Evolutionary conservation across 805 yeast species (phyloP).

Genomic region (Wickerhamomyces pijperi): DNA sequence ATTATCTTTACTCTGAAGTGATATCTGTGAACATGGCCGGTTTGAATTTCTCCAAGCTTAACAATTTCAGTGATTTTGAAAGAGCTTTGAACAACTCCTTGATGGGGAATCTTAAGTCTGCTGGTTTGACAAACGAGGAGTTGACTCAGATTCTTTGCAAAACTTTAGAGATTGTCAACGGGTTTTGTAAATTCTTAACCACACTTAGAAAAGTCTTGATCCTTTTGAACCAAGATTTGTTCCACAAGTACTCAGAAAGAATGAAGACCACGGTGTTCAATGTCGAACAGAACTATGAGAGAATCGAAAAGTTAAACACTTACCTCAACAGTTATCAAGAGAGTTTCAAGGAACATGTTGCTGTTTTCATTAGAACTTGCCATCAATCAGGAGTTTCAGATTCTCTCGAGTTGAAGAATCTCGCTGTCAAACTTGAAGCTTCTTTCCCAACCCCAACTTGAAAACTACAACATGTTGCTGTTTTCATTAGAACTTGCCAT

Average conservation of each 20-base stretch:
- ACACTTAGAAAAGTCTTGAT: slow-evolving; percentile 47
- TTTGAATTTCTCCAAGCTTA: slow-evolving; percentile 21
- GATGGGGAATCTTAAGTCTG: slow-evolving; percentile 53
- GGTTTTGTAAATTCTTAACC: slow-evolving; percentile 35
- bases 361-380: slow-evolving; percentile 34
- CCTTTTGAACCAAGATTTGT: slow-evolving; percentile 35
- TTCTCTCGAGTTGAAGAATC: slow-evolving; percentile 28
- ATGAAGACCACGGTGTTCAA: slow-evolving; percentile 29
- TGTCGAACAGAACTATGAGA: slow-evolving; percentile 25
- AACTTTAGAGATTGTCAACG: slow-evolving; percentile 35
- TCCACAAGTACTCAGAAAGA: slow-evolving; percentile 23
- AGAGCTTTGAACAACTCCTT: slow-evolving; percentile 39
- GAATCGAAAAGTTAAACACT: slow-evolving; percentile 29
- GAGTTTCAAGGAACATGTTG: slow-evolving; percentile 31
- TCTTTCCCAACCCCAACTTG: neutral
- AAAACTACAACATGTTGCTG: slow-evolving; percentile 31
- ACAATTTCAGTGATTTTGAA: slow-evolving; percentile 27
- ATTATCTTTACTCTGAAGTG: slow-evolving; percentile 47
- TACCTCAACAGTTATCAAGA: slow-evolving; percentile 32
- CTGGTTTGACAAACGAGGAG: slow-evolving; percentile 51
- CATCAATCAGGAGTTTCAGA: slow-evolving; percentile 39
- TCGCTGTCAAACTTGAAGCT: neutral
- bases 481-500: slow-evolving; percentile 33
- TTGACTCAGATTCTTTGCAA: slow-evolving; percentile 35
- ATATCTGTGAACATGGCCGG: slow-evolving; percentile 42